Conservation (phyloP, 768 basidiomycete species). For the Lactarius psammicola region DNA sequence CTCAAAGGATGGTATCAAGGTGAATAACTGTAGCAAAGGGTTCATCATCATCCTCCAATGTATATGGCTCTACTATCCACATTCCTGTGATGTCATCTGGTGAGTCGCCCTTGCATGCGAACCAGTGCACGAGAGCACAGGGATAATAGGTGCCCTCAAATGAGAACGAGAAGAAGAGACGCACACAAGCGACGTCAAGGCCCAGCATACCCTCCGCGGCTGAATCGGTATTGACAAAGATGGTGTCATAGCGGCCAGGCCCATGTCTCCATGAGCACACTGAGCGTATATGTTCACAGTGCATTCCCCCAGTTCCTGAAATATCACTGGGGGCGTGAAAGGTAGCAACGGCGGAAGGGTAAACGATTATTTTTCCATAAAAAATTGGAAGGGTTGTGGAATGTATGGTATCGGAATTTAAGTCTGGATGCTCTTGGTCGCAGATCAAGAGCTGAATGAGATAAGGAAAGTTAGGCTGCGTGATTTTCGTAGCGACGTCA, state of each 20-base stretch:
- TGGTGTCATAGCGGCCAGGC: background rate
- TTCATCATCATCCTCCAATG: background rate
- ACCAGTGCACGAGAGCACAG: constrained; percentile 17
- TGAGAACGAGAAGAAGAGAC: constrained; percentile 16
- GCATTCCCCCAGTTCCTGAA: background rate
- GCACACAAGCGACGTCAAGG: constrained; percentile 3
- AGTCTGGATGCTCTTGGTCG: too few species aligned
- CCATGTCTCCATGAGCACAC: background rate
- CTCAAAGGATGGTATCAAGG: constrained; percentile 6
- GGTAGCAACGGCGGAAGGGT: background rate
- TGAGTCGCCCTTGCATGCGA: background rate
- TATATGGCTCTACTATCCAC: constrained; percentile 20
- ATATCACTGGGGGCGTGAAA: constrained; percentile 18
- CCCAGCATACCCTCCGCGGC: constrained; percentile 4
- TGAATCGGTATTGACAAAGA: background rate
- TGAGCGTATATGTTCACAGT: background rate
- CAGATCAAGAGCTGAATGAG: too few species aligned
- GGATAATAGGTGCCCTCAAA: background rate
- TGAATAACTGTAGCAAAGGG: background rate
- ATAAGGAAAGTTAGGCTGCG: too few species aligned
- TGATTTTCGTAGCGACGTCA: too few species aligned
- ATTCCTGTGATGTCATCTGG: constrained; percentile 11
- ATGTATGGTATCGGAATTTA: too few species aligned
- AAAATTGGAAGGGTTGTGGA: too few species aligned
- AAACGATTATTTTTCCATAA: background rate